phyloP scores from a whole-genome alignment of 345 rosid species.

The Euphorbia peplus region DNA sequence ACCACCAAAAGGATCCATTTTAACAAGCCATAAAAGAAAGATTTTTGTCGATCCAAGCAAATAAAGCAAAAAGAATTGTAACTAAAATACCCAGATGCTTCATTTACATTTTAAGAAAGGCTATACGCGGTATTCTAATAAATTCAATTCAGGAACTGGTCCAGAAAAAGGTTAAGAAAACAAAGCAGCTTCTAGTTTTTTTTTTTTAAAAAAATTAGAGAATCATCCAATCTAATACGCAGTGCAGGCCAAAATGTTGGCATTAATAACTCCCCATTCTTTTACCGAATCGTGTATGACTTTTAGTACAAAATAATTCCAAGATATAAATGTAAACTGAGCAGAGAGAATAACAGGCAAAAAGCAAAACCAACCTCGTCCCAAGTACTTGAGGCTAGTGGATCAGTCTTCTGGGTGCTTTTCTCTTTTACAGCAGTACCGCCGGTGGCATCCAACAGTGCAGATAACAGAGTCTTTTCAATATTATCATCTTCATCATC shows the following conservation, averaged over 20 bases:
- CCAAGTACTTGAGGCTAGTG: constrained; percentile 95
- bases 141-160: neutral
- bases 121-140: neutral
- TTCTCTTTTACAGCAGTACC: constrained; percentile 40
- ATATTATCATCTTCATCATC: constrained; percentile 71
- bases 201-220: neutral
- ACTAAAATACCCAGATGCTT: neutral
- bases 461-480: constrained; percentile 53
- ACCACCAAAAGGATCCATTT: neutral
- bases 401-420: constrained; percentile 58
- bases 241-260: neutral
- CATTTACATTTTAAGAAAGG: neutral
- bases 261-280: neutral
- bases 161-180: neutral
- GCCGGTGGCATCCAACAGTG: constrained; percentile 52
- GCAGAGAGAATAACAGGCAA: neutral
- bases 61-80: neutral
- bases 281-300: neutral
- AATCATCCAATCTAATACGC: constrained; percentile 7
- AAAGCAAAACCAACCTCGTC: constrained; percentile 57
- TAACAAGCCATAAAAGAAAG: neutral
- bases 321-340: neutral
- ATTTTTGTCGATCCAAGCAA: neutral
- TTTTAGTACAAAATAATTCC: neutral
- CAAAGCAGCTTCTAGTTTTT: neutral